Base-by-base conservation (phyloP, 352 stramenopile species). In the Phytophthora cajani region DNA sequence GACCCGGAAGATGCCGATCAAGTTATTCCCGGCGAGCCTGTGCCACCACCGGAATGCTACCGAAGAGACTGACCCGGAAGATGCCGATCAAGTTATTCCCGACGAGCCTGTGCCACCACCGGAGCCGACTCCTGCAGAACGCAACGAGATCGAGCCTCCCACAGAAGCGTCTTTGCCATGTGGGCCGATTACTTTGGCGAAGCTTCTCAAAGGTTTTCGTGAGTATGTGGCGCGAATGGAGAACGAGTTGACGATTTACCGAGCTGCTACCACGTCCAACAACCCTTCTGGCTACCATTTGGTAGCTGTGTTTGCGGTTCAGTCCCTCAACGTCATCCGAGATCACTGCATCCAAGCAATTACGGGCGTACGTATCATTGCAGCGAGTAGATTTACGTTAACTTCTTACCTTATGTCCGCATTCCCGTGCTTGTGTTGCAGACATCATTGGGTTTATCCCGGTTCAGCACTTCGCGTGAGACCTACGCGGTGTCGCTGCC, bases 321-420 rank as follows among this genome's bases (percentile, higher is more conserved):
- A 92, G 57, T 78, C 82, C 1, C 71, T 90, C 1, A 64, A 59
- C 27, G 58, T 76, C 6, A 82, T 91, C 50, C 51, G 88, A 53
- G 71, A 81, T 6, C 86, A 94, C 49, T 94, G 84, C 53, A 67
- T 92, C 42, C 72, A 77, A 25, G 64, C 64, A 19, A 91, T 92
- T 61, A 85, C 76, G 8, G 77, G 81, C 2, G 86, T 92, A 82
- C 40, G 77, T 80, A 25, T n/a, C 33, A 12, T 23, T 62, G 5
- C 16, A 53, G 7, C 21, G 25, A 21, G 36, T 58, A 17, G 16
- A 32, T 16, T 50, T 17, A 9, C 21, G 19, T 51, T 32, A 54
- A 11, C 23, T 32, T 23, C 47, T 49, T 70, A 61, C 62, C 4
- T 19, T 61, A 2, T 64, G 5, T 69, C 3, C 46, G 38, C n/a